Base-by-base conservation (phyloP, 306 rosid genomes). In the Cucumis sativus region DNA sequence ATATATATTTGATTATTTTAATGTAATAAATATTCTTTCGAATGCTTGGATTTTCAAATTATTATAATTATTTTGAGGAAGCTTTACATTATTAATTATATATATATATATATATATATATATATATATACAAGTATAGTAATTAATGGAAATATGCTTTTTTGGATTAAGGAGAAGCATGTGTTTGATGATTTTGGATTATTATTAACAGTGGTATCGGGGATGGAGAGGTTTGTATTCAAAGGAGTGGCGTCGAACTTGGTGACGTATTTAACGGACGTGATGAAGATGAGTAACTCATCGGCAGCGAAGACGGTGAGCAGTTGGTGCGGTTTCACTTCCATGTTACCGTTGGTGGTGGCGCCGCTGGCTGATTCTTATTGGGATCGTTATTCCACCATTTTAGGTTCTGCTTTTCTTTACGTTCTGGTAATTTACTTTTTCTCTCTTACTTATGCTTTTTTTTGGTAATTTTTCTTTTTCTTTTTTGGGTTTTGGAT, bases 221-320 rank as follows among this genome's bases (percentile, higher is more conserved):
- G 97, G 33, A 87, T 95, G 84, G 98, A 95, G 86, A 92, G 98
- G 88, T 88, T 95, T 80, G 97, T 91, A 68, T 95, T 85, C 84
- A 92, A 95, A 79, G 98, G 97, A 60, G 98, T 92, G 52, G 92
- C 97, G 13, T 92, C 97, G 2, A 95, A 95, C 82, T 74, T 90
- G 64, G 96, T 92, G 15, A 92, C 88, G 4, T 95, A 95, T 85
- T 81, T 95, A 23, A 95, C 96, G 2, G 97, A 95, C 74, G 96
- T 92, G 9, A 84, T 92, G 83, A 83, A 85, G 33, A 86, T 95
- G 84, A 91, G 96, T 72, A 92, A 95, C 69, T 95, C 98, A 33
- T 83, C 98, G 7, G 98, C 98, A 60, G 97, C 97, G 28, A 95
- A 92, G 60, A 87, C 91, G 67, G 98, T 95, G 0, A 90, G 90